phyloP scores from a whole-genome alignment of 2,329 filamentous ascomycete species.

The Epichloe sp. region DNA sequence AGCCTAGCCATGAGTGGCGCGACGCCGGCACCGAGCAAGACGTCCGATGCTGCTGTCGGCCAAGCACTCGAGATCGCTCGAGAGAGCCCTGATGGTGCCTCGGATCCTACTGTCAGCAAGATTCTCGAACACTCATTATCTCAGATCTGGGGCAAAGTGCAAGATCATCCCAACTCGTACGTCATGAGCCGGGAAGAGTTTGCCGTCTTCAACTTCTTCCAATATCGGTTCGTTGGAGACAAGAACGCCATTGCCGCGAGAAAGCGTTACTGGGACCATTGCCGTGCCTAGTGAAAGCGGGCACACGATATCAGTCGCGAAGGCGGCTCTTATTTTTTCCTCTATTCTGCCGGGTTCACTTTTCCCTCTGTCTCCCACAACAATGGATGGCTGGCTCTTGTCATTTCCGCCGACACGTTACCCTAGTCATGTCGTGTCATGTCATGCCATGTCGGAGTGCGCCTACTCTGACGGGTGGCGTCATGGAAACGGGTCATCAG shows the following conservation, averaged over 20 bases:
- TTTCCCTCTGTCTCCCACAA: too few species aligned
- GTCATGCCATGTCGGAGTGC: too few species aligned
- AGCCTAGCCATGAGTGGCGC: constrained; percentile 4
- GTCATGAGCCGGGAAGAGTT: constrained; percentile 68
- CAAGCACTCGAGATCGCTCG: constrained; percentile 65
- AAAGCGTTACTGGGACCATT: constrained; percentile 40
- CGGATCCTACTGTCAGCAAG: constrained; percentile 47
- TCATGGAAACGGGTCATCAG: too few species aligned
- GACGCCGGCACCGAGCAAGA: constrained; percentile 6
- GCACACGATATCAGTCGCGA: background rate
- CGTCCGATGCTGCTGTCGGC: constrained; percentile 34
- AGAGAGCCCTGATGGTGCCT: constrained; percentile 52
- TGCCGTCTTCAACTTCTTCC: constrained; percentile 76
- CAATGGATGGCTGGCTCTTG: too few species aligned
- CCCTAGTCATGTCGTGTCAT: too few species aligned
- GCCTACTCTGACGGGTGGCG: too few species aligned
- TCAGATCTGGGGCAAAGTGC: constrained; percentile 55
- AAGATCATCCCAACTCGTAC: constrained; percentile 53
- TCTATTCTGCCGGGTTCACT: too few species aligned
- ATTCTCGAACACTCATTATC: constrained; percentile 53
- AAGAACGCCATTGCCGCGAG: constrained; percentile 33
- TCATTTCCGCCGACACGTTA: too few species aligned
- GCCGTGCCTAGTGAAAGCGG: constrained; percentile 16
- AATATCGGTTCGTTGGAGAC: constrained; percentile 47
- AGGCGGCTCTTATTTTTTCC: background rate